phyloP scores from a whole-genome alignment of 2,329 filamentous ascomycete genomes.

The Scleromitrula shiraiana region DNA sequence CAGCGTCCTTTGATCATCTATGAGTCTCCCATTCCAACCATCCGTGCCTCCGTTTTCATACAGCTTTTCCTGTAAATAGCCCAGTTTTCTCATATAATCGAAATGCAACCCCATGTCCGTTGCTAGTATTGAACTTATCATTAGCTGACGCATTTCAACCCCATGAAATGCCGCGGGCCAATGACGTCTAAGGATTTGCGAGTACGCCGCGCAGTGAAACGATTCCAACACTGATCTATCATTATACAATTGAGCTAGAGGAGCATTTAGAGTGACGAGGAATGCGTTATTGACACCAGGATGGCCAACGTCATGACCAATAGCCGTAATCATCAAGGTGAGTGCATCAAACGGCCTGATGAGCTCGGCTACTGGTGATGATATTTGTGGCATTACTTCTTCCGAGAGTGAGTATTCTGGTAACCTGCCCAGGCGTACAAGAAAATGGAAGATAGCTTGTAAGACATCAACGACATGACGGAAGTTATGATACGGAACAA shows the following conservation, averaged over 20 bases:
- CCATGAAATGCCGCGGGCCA: slow-evolving; percentile 82
- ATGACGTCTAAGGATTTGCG: slow-evolving; percentile 85
- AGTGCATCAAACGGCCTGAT: slow-evolving; percentile 83
- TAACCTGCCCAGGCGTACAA: slow-evolving; percentile 70
- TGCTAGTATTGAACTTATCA: slow-evolving; percentile 96
- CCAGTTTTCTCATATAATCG: slow-evolving; percentile 87
- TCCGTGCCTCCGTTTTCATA: slow-evolving; percentile 57
- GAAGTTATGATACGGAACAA: slow-evolving; percentile 97
- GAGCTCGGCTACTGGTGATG: slow-evolving; percentile 63
- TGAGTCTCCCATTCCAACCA: slow-evolving; percentile 67
- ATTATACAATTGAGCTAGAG: slow-evolving; percentile 91
- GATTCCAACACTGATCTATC: slow-evolving; percentile 94
- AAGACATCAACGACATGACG: slow-evolving; percentile 94
- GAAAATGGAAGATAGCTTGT: slow-evolving; percentile 85
- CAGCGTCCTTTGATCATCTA: slow-evolving; percentile 70
- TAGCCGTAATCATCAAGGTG: slow-evolving; percentile 86
- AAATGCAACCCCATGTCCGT: slow-evolving; percentile 98
- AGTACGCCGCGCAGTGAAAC: slow-evolving; percentile 95
- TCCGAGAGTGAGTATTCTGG: slow-evolving; percentile 51
- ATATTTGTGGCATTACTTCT: slow-evolving; percentile 21
- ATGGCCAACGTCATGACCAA: slow-evolving; percentile 95
- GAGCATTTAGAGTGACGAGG: slow-evolving; percentile 82
- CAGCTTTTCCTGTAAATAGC: slow-evolving; percentile 72
- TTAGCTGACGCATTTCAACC: slow-evolving; percentile 71
- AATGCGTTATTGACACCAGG: slow-evolving; percentile 98